A percentile compares a stretch with the other conserved stretches of the same genome.
Evolutionary conservation across 371 early-diverging fungal species (phyloP).

Genomic region (Mortierella sp.): DNA sequence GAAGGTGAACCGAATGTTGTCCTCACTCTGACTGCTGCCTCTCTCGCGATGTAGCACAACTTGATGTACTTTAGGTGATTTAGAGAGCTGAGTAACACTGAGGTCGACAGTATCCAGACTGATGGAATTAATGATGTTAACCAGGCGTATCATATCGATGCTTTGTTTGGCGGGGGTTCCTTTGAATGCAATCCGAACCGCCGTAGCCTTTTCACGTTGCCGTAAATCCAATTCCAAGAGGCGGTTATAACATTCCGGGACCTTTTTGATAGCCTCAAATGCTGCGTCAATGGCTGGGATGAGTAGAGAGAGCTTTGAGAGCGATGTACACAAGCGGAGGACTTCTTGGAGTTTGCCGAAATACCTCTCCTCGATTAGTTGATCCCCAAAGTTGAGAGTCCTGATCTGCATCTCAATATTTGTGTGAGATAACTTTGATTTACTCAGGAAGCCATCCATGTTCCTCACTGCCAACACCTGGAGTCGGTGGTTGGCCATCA

Average conservation of each 20-base stretch:
- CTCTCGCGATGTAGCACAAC: not conserved
- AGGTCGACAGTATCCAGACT: not conserved
- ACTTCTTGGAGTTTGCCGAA: not conserved
- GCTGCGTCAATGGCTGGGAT: not conserved
- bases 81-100: not conserved
- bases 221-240: slow-evolving; percentile 4
- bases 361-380: not conserved
- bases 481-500: slow-evolving; percentile 1
- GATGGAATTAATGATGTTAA: not conserved
- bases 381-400: not conserved
- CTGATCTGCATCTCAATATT: not conserved
- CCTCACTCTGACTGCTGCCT: not conserved
- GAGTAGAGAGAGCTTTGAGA: not conserved
- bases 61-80: not conserved
- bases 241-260: not conserved
- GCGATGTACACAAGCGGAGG: not conserved
- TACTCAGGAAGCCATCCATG: not conserved
- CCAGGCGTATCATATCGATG: not conserved
- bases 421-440: not conserved
- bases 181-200: not conserved
- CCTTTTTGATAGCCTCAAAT: not conserved
- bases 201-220: not conserved
- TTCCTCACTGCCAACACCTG: not conserved
- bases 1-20: not conserved
- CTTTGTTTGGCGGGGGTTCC: not conserved